Evolutionary conservation across 495 filamentous ascomycete genomes (phyloP).

Genomic region (Cladorrhinum samala): DNA sequence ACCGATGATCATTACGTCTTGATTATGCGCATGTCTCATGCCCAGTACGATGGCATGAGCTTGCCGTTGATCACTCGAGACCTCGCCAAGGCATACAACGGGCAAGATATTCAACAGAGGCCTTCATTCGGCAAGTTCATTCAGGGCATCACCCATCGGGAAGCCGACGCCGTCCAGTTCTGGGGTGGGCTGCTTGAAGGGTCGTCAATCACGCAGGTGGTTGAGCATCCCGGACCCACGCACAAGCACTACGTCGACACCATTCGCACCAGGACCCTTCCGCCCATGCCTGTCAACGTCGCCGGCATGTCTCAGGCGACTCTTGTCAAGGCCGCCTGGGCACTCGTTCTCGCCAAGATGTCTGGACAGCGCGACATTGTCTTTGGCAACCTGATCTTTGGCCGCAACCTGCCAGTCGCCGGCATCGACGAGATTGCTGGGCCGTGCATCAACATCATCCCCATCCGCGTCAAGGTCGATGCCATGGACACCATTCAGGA

Average conservation of each 20-base stretch:
- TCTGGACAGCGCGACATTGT: conserved; percentile 45
- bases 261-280: conserved; percentile 24
- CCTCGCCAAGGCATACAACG: conserved; percentile 9
- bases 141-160: background rate
- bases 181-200: conserved; percentile 27
- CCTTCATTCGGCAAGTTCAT: conserved; percentile 10
- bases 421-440: conserved; percentile 43
- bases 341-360: conserved; percentile 46
- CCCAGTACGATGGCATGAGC: conserved; percentile 14
- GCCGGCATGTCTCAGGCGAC: conserved; percentile 45
- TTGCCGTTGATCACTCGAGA: conserved; percentile 10
- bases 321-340: conserved; percentile 54
- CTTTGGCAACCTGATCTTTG: conserved; percentile 34
- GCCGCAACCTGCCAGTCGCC: conserved; percentile 36
- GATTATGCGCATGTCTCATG: conserved; percentile 17
- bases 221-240: conserved; percentile 25
- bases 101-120: background rate
- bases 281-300: conserved; percentile 19
- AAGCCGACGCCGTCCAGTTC: conserved; percentile 20
- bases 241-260: conserved; percentile 17
- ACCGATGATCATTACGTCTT: conserved; percentile 8
- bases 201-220: conserved; percentile 27
- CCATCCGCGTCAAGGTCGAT: conserved; percentile 34
- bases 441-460: conserved; percentile 52
- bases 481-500: conserved; percentile 35